Conservation (phyloP, 2,329 filamentous ascomycete species). For the Blastomyces gilchristii region DNA sequence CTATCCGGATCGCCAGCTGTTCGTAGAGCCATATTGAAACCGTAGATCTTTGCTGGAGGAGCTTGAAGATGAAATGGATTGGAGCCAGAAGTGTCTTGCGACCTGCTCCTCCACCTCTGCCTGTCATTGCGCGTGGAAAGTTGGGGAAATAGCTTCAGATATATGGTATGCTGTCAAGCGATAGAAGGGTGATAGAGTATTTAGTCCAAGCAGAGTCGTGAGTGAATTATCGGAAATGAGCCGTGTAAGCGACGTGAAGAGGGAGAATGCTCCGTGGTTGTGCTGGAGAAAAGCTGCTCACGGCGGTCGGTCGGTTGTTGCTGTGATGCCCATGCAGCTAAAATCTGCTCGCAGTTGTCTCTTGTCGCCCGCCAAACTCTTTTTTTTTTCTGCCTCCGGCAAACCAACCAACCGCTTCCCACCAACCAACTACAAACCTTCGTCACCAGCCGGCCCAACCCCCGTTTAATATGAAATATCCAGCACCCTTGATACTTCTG, state of each 20-base stretch:
- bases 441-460: background rate
- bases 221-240: constrained; percentile 5
- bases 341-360: background rate
- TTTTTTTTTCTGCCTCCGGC: background rate
- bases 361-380: background rate
- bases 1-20: constrained; percentile 85
- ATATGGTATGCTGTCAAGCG: background rate
- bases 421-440: background rate
- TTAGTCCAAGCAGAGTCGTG: background rate
- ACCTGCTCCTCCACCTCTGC: constrained; percentile 45
- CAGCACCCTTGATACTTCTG: background rate
- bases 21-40: constrained; percentile 97
- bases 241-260: constrained; percentile 11
- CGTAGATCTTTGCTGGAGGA: constrained; percentile 70
- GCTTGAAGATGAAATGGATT: constrained; percentile 89
- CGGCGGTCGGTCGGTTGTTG: background rate
- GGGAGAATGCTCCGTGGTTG: background rate
- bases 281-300: background rate
- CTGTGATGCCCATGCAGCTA: background rate
- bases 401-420: background rate
- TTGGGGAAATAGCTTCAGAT: no score
- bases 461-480: background rate
- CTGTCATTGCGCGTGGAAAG: constrained; percentile 37
- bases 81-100: constrained; percentile 62
- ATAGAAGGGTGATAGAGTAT: background rate